phyloP scores from a whole-genome alignment of 805 yeast genomes.

The Ogataea saltuana region DNA sequence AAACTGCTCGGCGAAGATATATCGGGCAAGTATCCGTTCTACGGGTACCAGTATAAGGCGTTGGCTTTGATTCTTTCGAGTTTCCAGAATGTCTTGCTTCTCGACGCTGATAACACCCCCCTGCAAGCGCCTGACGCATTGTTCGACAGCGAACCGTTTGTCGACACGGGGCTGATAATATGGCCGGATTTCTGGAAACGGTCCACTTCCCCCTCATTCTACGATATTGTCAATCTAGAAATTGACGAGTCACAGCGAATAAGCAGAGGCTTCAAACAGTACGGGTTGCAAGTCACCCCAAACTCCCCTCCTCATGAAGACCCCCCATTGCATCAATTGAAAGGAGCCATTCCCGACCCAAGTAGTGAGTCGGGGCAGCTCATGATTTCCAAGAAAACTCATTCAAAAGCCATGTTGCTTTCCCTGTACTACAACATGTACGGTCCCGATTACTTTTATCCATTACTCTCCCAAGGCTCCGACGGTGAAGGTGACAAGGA shows the following conservation, averaged over 20 bases:
- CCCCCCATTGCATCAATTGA: constrained; percentile 57
- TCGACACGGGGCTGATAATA: constrained; percentile 50
- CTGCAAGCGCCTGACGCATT: constrained; percentile 58
- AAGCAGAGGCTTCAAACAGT: constrained; percentile 41
- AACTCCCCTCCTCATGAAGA: constrained; percentile 35
- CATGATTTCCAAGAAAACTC: constrained; percentile 55
- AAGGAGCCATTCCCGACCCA: constrained; percentile 63
- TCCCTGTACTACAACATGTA: constrained; percentile 61
- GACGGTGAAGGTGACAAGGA: constrained; percentile 61
- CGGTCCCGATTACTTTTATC: constrained; percentile 59
- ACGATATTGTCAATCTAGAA: constrained; percentile 47
- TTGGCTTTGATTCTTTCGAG: constrained; percentile 67
- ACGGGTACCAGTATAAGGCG: constrained; percentile 66
- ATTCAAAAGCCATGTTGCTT: constrained; percentile 51
- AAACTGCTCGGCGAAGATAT: constrained; percentile 57
- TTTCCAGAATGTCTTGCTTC: constrained; percentile 63
- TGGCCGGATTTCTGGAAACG: constrained; percentile 52
- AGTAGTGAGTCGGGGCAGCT: constrained; percentile 68
- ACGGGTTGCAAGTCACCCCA: constrained; percentile 28
- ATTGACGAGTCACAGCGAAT: constrained; percentile 42
- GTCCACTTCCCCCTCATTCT: constrained; percentile 52
- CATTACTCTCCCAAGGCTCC: constrained; percentile 48
- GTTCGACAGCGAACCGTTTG: constrained; percentile 59
- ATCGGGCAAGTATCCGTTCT: constrained; percentile 43
- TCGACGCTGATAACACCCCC: constrained; percentile 77